Conservation (phyloP, 768 basidiomycete species). For the Postia placenta region DNA sequence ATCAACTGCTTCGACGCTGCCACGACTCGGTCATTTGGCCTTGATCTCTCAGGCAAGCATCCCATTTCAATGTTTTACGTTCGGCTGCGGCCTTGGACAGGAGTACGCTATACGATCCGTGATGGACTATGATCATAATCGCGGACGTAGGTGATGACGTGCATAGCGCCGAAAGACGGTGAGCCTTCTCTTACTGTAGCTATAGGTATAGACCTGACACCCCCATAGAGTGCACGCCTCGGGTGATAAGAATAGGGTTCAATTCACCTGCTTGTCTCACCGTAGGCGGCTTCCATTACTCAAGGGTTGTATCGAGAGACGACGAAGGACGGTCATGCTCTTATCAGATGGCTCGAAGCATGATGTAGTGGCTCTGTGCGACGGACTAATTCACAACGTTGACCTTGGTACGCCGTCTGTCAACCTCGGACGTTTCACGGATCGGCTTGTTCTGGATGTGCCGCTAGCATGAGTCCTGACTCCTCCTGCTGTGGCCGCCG, state of each 20-base stretch:
- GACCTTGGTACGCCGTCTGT: neutral
- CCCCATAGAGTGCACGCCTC: neutral
- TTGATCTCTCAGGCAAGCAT: neutral
- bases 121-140: conserved; percentile 1
- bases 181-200: neutral
- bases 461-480: neutral
- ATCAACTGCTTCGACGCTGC: conserved; percentile 1
- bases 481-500: neutral
- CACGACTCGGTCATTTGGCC: neutral
- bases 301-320: neutral
- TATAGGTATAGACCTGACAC: neutral
- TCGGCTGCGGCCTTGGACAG: neutral
- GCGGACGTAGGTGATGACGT: conserved; percentile 1
- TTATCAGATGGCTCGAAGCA: conserved; percentile 4
- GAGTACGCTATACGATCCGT: neutral
- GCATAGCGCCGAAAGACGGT: neutral
- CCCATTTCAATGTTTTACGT: neutral
- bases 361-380: neutral
- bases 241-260: conserved; percentile 5
- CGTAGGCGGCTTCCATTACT: neutral
- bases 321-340: neutral
- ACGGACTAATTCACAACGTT: neutral
- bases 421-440: neutral
- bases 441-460: neutral
- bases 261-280: neutral